phyloP scores from a whole-genome alignment of 352 stramenopile genomes.

The Globisporangium echinulatum region DNA sequence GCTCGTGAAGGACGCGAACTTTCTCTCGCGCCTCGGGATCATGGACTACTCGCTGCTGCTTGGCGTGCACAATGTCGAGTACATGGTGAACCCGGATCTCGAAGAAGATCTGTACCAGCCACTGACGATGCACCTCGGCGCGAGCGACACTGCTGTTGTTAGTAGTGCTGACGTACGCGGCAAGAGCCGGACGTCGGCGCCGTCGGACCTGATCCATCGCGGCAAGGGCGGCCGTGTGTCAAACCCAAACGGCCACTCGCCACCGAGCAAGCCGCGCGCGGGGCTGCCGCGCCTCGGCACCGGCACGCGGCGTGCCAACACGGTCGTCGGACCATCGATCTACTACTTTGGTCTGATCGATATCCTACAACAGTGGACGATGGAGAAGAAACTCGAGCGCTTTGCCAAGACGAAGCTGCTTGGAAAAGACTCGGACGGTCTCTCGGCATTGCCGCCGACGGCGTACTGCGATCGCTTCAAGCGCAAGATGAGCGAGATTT shows the following conservation, averaged over 20 bases:
- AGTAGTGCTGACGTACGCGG: not conserved
- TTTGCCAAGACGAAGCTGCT: constrained; percentile 85
- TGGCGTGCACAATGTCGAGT: constrained; percentile 86
- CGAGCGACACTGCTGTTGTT: not conserved
- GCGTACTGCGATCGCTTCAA: constrained; percentile 88
- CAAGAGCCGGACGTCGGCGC: constrained; percentile 13
- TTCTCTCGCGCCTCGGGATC: constrained; percentile 78
- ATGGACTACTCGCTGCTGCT: constrained; percentile 91
- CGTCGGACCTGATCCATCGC: constrained; percentile 30
- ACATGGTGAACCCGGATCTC: constrained; percentile 77
- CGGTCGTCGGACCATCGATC: constrained; percentile 78
- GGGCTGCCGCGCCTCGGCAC: constrained; percentile 52
- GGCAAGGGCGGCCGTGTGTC: constrained; percentile 11
- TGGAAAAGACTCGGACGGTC: constrained; percentile 66
- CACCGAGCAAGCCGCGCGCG: constrained; percentile 24
- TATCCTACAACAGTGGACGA: constrained; percentile 87
- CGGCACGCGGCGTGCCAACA: constrained; percentile 75
- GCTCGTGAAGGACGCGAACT: constrained; percentile 80
- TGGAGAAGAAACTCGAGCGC: constrained; percentile 87
- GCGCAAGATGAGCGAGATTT: constrained; percentile 82
- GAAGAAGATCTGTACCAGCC: constrained; percentile 33
- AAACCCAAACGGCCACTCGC: constrained; percentile 15
- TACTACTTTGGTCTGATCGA: constrained; percentile 89
- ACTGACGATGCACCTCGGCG: constrained; percentile 2
- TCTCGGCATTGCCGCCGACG: constrained; percentile 73